These are phyloP conservation scores for Xylaria sp. DNA, from an alignment of 2,329 filamentous ascomycete species.

Conservation along the genomic window DNA sequence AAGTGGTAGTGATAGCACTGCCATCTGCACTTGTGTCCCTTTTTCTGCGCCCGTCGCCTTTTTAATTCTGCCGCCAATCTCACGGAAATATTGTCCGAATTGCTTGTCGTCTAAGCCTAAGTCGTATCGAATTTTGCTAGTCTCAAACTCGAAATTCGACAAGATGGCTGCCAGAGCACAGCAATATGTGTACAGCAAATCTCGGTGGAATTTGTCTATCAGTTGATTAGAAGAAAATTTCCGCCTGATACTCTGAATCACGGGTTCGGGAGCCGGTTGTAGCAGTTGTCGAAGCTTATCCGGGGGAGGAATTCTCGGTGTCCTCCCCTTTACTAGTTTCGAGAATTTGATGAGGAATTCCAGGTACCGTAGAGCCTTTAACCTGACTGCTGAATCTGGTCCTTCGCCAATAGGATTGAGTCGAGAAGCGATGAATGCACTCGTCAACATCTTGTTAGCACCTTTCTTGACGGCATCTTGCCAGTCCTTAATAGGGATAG, in stretches of 20 bases:
- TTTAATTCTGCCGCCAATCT: constrained; percentile 77
- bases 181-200: constrained; percentile 78
- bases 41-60: constrained; percentile 70
- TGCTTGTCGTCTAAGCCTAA: constrained; percentile 76
- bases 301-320: constrained; percentile 65
- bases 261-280: constrained; percentile 66
- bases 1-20: constrained; percentile 79
- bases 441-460: constrained; percentile 65
- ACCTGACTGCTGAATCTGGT: constrained; percentile 61
- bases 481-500: constrained; percentile 79
- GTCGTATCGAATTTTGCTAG: constrained; percentile 75
- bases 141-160: constrained; percentile 78
- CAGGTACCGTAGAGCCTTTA: constrained; percentile 70
- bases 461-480: constrained; percentile 70
- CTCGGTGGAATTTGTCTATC: constrained; percentile 76
- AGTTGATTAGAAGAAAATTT: constrained; percentile 73
- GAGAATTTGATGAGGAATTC: constrained; percentile 67
- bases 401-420: constrained; percentile 65
- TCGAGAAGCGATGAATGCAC: constrained; percentile 73
- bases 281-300: constrained; percentile 70
- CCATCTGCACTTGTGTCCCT: constrained; percentile 66
- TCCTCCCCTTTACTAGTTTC: constrained; percentile 58
- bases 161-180: constrained; percentile 76
- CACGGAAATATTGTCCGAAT: constrained; percentile 76
- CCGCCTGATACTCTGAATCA: constrained; percentile 73